Evolutionary conservation across 371 early-diverging fungal genomes (phyloP), one percentile per base, ranked within the genome.

Genomic region (Dentiscutata heterogama): DNA sequence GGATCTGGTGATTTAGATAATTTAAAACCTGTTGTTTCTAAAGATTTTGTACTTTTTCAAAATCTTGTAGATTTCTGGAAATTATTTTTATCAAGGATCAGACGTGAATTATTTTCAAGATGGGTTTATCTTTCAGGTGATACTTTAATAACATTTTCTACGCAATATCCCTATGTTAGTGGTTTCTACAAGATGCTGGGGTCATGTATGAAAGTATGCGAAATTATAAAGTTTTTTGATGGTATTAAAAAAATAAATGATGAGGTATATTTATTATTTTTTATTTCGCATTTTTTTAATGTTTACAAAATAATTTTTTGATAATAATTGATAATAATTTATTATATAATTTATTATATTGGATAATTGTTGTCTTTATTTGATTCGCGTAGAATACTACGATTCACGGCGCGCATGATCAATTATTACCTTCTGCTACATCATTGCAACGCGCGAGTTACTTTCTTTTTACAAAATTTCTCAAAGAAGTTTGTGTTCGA

Each of bases 121-220:
- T 95, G 95, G 95, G 83, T 92, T 1, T 89, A 88, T 75, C 84
- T 89, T 1, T 81, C 91, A n/a, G 91, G 90, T 6, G 86, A 88
- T 14, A 81, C 84, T 22, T 75, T 93, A 5, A 91, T 94, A 35
- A 85, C 87, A 7, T 85, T 89, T 42, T 93, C 94, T 42, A 74
- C 87, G 0, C 83, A 86, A 51, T 76, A 91, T 65, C 94, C 95
- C 0, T 84, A 94, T 3, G 91, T 95, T 29, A 93, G 93, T 84
- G 95, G 94, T 0, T 95, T 94, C 70, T 94, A 95, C 85, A 92
- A 91, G 56, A 89, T 95, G 84, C 81, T 94, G 46, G 86, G 91
- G 0, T 84, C 90, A 3, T 86, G 91, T 10, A 65, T 95, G 20
- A 75, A 82, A 7, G 83, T 91, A 16, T 86, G 88, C 54, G 87